These are phyloP conservation scores for Paraurostyla sp. DNA, from an alignment of 73 alveolate genomes.

Conservation along the genomic window DNA sequence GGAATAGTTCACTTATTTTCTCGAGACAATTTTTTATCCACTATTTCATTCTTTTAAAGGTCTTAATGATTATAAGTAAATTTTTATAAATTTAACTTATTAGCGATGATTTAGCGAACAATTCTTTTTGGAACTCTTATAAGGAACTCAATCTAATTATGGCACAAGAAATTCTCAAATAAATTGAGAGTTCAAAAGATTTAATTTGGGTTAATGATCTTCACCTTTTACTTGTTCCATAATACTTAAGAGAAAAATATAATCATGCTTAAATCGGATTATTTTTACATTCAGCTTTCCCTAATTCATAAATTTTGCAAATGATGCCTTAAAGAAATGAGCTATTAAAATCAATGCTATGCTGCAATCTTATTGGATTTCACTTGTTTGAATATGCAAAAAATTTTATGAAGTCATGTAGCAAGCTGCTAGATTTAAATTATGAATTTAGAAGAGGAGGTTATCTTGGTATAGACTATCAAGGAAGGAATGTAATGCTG, in stretches of 20 bases:
- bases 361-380: conserved; percentile 79
- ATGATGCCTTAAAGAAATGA: conserved; percentile 74
- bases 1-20: not conserved
- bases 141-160: conserved; percentile 30
- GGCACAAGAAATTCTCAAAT: conserved; percentile 42
- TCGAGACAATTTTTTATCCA: conserved; percentile 54
- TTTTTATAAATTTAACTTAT: not conserved
- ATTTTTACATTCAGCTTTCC: conserved; percentile 81
- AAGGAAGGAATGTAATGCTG: conserved; percentile 86
- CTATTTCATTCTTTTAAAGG: conserved; percentile 55
- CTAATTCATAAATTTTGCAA: conserved; percentile 68
- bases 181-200: conserved; percentile 6
- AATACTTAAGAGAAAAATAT: conserved; percentile 54
- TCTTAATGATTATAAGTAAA: conserved; percentile 36
- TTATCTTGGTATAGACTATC: conserved; percentile 77
- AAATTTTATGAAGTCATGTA: conserved; percentile 83
- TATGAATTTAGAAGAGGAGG: conserved; percentile 89
- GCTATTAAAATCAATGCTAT: conserved; percentile 60
- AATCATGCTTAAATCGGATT: conserved; percentile 69
- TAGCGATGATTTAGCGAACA: conserved; percentile 54
- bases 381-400: conserved; percentile 90
- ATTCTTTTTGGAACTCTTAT: conserved; percentile 36
- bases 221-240: conserved; percentile 76
- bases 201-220: conserved; percentile 78
- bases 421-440: conserved; percentile 82